Evolutionary conservation across 164 flowering plant species (phyloP).

Genomic region (Vitis amurensis): DNA sequence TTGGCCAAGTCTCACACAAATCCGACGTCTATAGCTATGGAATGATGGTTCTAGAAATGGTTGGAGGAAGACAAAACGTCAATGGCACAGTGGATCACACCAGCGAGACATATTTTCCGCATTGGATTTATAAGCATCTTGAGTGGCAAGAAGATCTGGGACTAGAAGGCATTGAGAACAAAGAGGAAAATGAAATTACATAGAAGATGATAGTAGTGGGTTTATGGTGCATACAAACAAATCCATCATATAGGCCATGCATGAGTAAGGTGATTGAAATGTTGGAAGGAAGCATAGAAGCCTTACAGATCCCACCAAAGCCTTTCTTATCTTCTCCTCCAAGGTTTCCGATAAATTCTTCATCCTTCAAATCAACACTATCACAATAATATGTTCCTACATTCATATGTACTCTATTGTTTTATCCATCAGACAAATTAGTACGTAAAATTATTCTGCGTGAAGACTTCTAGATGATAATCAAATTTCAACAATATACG

Average conservation of each 20-base stretch:
- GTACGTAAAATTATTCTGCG: too few species aligned
- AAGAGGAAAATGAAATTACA: not conserved
- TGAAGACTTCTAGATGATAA: too few species aligned
- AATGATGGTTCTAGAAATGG: slow-evolving; percentile 10
- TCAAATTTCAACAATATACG: too few species aligned
- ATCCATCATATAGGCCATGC: not conserved
- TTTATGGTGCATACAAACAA: slow-evolving; percentile 3
- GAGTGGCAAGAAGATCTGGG: not conserved
- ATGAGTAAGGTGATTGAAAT: slow-evolving; percentile 4
- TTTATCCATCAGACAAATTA: not conserved
- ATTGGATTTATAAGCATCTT: slow-evolving; percentile 4
- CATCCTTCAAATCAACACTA: not conserved
- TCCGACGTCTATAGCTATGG: slow-evolving; percentile 9
- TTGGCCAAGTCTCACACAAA: too few species aligned
- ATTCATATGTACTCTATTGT: not conserved
- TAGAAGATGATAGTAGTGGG: not conserved
- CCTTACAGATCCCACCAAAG: slow-evolving; percentile 1
- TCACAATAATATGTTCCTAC: not conserved
- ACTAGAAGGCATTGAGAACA: not conserved
- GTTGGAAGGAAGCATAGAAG: slow-evolving; percentile 1
- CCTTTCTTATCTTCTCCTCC: not conserved
- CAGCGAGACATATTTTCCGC: slow-evolving; percentile 5
- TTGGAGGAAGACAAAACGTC: slow-evolving; percentile 8
- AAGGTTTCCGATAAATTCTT: not conserved
- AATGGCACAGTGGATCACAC: not conserved